Evolutionary conservation across 768 basidiomycete species (phyloP), one percentile per base, ranked within the genome.

Genomic region (Trametes elegans): DNA sequence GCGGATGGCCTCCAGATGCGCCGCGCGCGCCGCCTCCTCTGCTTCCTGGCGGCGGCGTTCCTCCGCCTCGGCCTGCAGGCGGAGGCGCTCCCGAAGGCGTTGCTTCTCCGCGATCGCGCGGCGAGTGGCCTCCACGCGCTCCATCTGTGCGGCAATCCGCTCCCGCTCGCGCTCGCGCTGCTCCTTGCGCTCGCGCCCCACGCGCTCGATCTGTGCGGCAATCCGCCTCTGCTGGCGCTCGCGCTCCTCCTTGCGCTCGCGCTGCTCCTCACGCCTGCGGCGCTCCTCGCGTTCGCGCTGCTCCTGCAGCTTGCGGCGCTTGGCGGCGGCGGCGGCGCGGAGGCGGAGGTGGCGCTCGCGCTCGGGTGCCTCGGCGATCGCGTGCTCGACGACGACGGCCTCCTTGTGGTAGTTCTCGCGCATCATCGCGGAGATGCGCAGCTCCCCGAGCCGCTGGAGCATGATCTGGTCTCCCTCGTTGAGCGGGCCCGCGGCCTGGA

Each of bases 401-500:
- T 57, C 28, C 19, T 39, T 27, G 48, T 57, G 55, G 36, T 57
- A 57, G 11, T 16, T 16, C 49, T 45, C 13, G 35, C 55, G 48
- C 42, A 40, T 50, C 48, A 39, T 35, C 14, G 35, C 55, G 9
- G 28, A 16, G 42, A 45, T 26, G 49, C 49, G 49, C 11, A 57
- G 41, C 28, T 24, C 18, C 13, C 28, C 27, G 36, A 50, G 35
- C 21, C 28, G 23, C 35, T 50, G 48, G 35, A 57, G 55, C 49
- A 50, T 29, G 28, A 45, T 26, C 19, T 44, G 42, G 34, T 45
- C 49, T 21, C 11, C 49, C 7, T 29, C 36, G 35, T 32, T 16
- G 55, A 50, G 55, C 16, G 27, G 42, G 31, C 34, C 28, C 47
- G 21, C 19, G 32, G 49, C 21, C 29, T 34, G 31, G 49, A 57